Evolutionary conservation across 1,139 yeast species (phyloP), one percentile per base, ranked within the genome.

Genomic region (Pneumocystis murina): DNA sequence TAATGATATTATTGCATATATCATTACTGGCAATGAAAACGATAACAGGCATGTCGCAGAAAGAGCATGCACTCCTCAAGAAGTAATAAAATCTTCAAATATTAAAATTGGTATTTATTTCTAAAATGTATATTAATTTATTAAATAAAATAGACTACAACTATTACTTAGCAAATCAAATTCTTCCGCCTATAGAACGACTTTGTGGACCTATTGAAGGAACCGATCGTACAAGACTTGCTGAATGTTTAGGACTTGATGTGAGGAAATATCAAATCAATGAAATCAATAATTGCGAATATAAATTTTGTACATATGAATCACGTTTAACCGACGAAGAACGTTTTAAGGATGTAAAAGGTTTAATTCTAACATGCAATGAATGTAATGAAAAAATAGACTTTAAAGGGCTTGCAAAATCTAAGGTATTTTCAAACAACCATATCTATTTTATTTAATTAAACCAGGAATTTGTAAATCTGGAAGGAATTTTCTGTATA

Each of bases 151-250:
- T 94, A 1, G 98, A 94, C 74, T 80, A 88, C 0, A 79, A 78
- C 59, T 91, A 82, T 72, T 94, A 94, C 72, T 78, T 91, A 69
- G 95, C 86, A 68, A 87, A 88, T 72, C 99, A 94, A 74, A 82
- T 94, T 17, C 83, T 86, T 72, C 92, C 95, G 1, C 97, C 97
- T 1, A 85, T 92, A 16, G 95, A 89, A 72, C 85, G 98, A 75
- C 77, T 94, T 63, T 78, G 92, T 62, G 95, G 86, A 68, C 82
- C 86, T 68, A 85, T 94, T 65, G 95, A 89, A 67, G 96, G 97
- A 54, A 81, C 88, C 66, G 97, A 92, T 71, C 80, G 85, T 72
- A 82, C 84, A 62, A 80, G 95, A 68, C 79, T 92, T 40, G 95
- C 96, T 1, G 80, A 80, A 62, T 79, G 86, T 2, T 78, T 94